Evolutionary conservation across 2,329 filamentous ascomycete species (phyloP), one percentile per base, ranked within the genome.

Genomic region (Sclerotinia sclerotiorum): DNA sequence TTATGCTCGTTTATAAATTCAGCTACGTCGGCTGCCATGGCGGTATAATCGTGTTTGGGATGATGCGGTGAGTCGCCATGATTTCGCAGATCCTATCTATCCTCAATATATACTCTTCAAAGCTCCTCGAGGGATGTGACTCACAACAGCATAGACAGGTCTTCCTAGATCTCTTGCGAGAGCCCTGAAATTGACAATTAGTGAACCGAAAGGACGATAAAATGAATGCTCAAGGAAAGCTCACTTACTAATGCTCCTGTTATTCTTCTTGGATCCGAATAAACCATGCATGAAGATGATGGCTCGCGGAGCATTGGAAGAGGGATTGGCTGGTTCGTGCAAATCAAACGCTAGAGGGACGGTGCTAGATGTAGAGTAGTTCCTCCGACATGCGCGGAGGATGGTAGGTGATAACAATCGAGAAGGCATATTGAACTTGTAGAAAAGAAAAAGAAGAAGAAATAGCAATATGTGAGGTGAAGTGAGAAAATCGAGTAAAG

Each of bases 261-360:
- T 97, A 78, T 98, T 98, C 82, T 92, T 93, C 82, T 96, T 97
- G 49, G 92, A 97, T 27, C 94, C 94, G 76, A 98, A 97, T 15
- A 98, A 84, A 1, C 95, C 94, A 78, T 98, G 94, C 76, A 98
- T 87, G 73, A 98, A 91, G 70, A 98, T 80, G 72, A 98, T 92
- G 2, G 94, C 91, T 51, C 81, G 76, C 70, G 81, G 79, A 69
- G 79, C 77, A 75, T 82, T 78, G 67, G 79, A 76, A 35, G 80
- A 78, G 2, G 79, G 78, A 62, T 82, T 82, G 1, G 81, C 74
- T n/a, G 90, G 87, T 74, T 85, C 81, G 76, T 93, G 88, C 55
- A 91, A 81, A 74, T 92, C 89, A 77, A 86, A 93, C 1, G 85
- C 84, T 48, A 93, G 80, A 44, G 69, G 48, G 8, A 74, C 55